Base-by-base conservation (phyloP, 768 basidiomycete species). In the Chiua virens region DNA sequence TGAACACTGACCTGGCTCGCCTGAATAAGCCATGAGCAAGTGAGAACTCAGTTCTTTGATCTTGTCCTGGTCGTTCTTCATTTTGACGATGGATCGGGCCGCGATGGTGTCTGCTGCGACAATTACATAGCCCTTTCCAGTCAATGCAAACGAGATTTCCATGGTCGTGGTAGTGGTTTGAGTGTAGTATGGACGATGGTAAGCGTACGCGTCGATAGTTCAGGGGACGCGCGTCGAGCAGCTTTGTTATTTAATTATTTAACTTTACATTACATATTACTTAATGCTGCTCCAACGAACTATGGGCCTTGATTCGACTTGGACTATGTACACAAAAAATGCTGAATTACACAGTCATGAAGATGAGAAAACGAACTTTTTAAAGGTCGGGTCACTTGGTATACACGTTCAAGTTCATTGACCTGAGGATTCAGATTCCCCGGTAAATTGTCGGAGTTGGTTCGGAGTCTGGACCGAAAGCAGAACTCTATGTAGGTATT, bases 61-160 rank as follows among this genome's bases (percentile, higher is more conserved):
- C 76, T 98, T 98, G 79, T 98, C 95, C 74, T 92, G 90, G 72
- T 97, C 93, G 34, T 79, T 68, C 76, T 98, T 97, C 93, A 98
- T 97, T 75, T 94, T 96, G 67, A 98, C 86, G 71, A 99, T 92
- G 28, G 93, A 97, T 59, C 92, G 81, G 4, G 87, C 84, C 8
- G 93, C 84, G 14, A 86, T 90, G 8, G 87, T 92, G 72, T 98
- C 96, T 10, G 94, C 85, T 3, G 95, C 93, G 60, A 99, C 74
- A 55, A 99, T 81, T 49, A 92, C 87, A 72, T 92, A 99, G 63
- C 86, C 95, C 68, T 97, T 96, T 44, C 95, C 95, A 36, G 83
- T 89, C 48, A 98, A 66, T 34, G 88, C 93, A 68, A 98, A 94
- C 17, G 91, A 92, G 46, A 85, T 89, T 66, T 97, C 93, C 92